Conservation (phyloP, 2,329 filamentous ascomycete genomes). For the Fusarium equiseti region DNA sequence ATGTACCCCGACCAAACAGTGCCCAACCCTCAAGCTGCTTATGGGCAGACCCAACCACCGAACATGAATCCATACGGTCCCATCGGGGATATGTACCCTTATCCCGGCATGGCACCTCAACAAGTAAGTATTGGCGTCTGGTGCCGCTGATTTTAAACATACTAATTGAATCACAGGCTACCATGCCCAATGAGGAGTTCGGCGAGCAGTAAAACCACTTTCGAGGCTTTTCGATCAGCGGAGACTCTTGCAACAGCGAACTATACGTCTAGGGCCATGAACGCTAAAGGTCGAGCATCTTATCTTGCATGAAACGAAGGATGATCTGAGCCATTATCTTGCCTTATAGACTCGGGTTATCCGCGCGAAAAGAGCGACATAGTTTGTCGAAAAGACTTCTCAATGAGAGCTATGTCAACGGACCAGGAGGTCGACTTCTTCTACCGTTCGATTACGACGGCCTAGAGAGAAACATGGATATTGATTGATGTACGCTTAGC, state of each 20-base stretch:
- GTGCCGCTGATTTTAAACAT: neutral
- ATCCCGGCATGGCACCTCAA: constrained; percentile 83
- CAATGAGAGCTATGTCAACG: neutral
- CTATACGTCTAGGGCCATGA: too few relatives aligned
- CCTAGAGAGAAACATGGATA: neutral
- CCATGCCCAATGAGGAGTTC: constrained; percentile 61
- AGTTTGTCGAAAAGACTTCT: neutral
- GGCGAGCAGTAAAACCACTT: constrained; percentile 49
- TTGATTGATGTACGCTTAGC: constrained; percentile 1
- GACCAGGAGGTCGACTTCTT: neutral
- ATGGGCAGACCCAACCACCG: constrained; percentile 78
- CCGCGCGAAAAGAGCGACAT: neutral
- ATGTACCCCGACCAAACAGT: constrained; percentile 89
- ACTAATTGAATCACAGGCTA: constrained; percentile 51
- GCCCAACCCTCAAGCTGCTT: constrained; percentile 75
- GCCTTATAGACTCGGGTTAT: neutral
- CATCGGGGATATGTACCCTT: constrained; percentile 87
- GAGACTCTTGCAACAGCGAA: neutral
- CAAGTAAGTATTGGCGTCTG: constrained; percentile 69
- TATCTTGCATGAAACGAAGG: neutral
- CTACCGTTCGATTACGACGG: neutral
- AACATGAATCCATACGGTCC: constrained; percentile 76
- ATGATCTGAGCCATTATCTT: neutral
- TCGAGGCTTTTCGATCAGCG: neutral
- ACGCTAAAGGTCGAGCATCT: neutral